Conservation (phyloP, 2,329 filamentous ascomycete species). For the Cryoendolithus antarcticus region DNA sequence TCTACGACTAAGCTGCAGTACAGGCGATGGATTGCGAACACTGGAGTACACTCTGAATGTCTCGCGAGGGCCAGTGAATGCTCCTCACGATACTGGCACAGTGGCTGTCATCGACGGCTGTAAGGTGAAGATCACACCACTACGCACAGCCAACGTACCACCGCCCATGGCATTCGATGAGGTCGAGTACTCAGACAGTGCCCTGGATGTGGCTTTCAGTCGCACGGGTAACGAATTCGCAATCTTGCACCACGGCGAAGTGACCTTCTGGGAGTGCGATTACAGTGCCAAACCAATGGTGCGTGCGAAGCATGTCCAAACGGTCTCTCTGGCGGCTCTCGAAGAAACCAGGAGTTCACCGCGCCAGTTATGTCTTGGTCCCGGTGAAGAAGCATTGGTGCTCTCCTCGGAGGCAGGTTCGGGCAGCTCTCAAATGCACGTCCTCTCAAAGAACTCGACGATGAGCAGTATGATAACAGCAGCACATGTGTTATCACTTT, state of each 20-base stretch:
- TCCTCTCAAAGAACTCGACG: too few relatives aligned
- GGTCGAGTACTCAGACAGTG: constrained; percentile 47
- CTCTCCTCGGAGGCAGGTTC: too few relatives aligned
- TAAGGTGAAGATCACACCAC: constrained; percentile 70
- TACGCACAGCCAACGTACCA: constrained; percentile 73
- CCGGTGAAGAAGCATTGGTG: too few relatives aligned
- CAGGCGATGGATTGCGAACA: constrained; percentile 6
- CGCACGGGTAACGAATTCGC: constrained; percentile 53
- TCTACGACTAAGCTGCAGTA: constrained; percentile 45
- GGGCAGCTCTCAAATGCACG: too few relatives aligned
- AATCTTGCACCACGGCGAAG: constrained; percentile 53
- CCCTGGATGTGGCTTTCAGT: constrained; percentile 64
- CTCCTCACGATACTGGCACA: constrained; percentile 54
- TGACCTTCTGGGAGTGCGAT: constrained; percentile 61
- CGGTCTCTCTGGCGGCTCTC: background rate
- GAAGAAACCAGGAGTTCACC: too few relatives aligned
- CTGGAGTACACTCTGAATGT: constrained; percentile 58
- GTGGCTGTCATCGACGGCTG: constrained; percentile 77
- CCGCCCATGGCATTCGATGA: constrained; percentile 86
- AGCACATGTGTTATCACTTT: background rate
- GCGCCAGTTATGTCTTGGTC: too few relatives aligned
- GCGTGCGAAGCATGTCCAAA: constrained; percentile 27
- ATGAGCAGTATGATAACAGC: too few relatives aligned
- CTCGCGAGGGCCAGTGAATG: constrained; percentile 53
- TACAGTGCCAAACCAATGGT: constrained; percentile 40